Conservation (phyloP, 176 grass and related monocot species). For the Miscanthus lutarioriparius region DNA sequence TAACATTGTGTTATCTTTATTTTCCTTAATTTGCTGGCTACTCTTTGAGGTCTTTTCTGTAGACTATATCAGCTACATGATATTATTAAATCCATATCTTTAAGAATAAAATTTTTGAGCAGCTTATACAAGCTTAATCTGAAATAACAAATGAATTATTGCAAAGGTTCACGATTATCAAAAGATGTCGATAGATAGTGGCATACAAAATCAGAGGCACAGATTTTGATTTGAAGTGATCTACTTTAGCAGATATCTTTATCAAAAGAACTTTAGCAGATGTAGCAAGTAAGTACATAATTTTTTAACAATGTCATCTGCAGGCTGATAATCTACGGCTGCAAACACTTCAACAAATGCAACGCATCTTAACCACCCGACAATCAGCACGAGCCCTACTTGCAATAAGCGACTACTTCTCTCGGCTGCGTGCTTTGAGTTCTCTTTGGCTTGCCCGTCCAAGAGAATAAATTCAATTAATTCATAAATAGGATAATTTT, state of each 20-base stretch:
- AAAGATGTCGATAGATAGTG: conserved; percentile 3
- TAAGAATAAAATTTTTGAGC: conserved; percentile 1
- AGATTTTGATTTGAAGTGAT: not conserved
- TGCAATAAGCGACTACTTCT: conserved; percentile 89
- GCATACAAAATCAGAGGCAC: not conserved
- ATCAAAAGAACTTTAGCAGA: not conserved
- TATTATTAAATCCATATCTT: not conserved
- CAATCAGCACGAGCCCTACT: conserved; percentile 89
- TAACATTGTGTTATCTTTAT: conserved; percentile 1
- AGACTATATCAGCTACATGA: not conserved
- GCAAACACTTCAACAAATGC: conserved; percentile 91
- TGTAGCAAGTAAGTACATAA: not conserved
- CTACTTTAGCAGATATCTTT: not conserved
- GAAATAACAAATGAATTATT: not conserved
- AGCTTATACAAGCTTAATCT: conserved; percentile 9
- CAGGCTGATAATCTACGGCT: conserved; percentile 94
- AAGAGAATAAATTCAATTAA: conserved; percentile 59
- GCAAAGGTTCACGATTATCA: not conserved
- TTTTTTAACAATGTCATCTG: conserved; percentile 34
- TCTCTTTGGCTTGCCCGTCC: conserved; percentile 92
- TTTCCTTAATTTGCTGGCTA: conserved; percentile 24
- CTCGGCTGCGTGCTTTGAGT: conserved; percentile 73
- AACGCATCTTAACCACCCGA: conserved; percentile 81
- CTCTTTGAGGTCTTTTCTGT: not conserved
- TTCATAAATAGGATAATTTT: conserved; percentile 44